Evolutionary conservation across 2,329 filamentous ascomycete species (phyloP).

Genomic region (Cladosporium sp.): DNA sequence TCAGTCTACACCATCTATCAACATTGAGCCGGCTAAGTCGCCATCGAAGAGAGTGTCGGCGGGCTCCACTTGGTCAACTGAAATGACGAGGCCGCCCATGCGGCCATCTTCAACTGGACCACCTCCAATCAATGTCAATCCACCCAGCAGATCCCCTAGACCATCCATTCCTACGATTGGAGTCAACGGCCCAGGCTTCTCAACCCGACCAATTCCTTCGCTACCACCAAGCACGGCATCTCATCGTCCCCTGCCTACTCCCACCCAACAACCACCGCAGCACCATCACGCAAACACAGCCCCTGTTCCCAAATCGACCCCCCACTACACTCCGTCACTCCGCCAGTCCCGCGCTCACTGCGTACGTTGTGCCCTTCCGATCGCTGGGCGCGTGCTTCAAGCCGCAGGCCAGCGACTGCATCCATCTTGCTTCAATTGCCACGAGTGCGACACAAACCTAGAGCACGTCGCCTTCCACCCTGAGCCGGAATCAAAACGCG

Average conservation of each 20-base stretch:
- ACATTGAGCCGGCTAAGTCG: slow-evolving; percentile 17
- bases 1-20: slow-evolving; percentile 18
- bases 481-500: slow-evolving; percentile 70
- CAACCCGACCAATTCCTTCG: slow-evolving; percentile 14
- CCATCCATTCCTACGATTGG: slow-evolving; percentile 17
- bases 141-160: neutral
- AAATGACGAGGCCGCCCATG: neutral
- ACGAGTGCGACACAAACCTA: slow-evolving; percentile 77
- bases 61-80: neutral
- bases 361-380: slow-evolving; percentile 75
- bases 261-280: slow-evolving; percentile 38
- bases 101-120: neutral
- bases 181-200: slow-evolving; percentile 16
- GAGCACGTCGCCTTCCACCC: slow-evolving; percentile 96
- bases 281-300: slow-evolving; percentile 29
- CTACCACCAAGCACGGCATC: slow-evolving; percentile 6
- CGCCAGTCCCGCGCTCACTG: slow-evolving; percentile 66
- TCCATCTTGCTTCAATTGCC: slow-evolving; percentile 86
- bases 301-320: slow-evolving; percentile 33
- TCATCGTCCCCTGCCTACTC: slow-evolving; percentile 44
- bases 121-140: slow-evolving; percentile 15
- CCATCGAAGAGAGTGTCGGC: slow-evolving; percentile 1
- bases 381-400: slow-evolving; percentile 84
- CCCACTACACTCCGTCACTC: slow-evolving; percentile 42
- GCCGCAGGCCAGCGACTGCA: slow-evolving; percentile 82